Evolutionary conservation across 192 early-diverging fungal species (phyloP).

Genomic region (Umbelopsis sp.): DNA sequence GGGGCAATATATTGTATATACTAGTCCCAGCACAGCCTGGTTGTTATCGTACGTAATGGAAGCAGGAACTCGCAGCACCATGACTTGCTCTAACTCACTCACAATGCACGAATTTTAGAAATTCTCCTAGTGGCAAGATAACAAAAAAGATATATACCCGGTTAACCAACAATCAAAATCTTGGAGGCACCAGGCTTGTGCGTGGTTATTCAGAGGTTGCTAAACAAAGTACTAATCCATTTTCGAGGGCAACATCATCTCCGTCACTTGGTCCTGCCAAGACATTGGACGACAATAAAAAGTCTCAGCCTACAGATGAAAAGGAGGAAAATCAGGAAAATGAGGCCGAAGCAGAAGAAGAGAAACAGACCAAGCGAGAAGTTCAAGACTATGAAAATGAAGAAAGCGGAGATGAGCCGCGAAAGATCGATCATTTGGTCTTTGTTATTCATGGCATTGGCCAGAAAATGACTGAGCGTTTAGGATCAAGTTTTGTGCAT

Average conservation of each 20-base stretch:
- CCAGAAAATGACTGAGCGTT: constrained; percentile 76
- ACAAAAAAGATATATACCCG: constrained; percentile 58
- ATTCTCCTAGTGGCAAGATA: constrained; percentile 37
- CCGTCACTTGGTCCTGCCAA: constrained; percentile 21
- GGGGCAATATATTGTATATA: constrained; percentile 73
- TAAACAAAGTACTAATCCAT: constrained; percentile 44
- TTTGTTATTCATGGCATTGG: constrained; percentile 88
- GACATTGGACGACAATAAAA: constrained; percentile 30
- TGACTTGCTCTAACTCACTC: background rate
- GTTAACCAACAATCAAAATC: constrained; percentile 51
- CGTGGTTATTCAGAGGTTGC: constrained; percentile 79
- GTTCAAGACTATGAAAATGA: constrained; percentile 55
- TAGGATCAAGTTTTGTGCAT: constrained; percentile 50
- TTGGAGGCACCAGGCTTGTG: constrained; percentile 70
- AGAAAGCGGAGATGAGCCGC: constrained; percentile 58
- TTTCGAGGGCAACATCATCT: constrained; percentile 26
- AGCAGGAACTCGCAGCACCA: background rate
- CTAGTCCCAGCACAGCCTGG: constrained; percentile 62
- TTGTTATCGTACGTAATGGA: constrained; percentile 47
- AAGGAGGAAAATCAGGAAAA: constrained; percentile 40
- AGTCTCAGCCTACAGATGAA: constrained; percentile 39
- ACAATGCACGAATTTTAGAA: constrained; percentile 9
- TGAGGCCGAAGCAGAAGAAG: constrained; percentile 51
- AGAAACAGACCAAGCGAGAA: constrained; percentile 41
- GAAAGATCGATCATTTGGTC: constrained; percentile 76